These are phyloP conservation scores for Diaporthe amygdali DNA, from an alignment of 2,329 filamentous ascomycete species.

Conservation along the genomic window DNA sequence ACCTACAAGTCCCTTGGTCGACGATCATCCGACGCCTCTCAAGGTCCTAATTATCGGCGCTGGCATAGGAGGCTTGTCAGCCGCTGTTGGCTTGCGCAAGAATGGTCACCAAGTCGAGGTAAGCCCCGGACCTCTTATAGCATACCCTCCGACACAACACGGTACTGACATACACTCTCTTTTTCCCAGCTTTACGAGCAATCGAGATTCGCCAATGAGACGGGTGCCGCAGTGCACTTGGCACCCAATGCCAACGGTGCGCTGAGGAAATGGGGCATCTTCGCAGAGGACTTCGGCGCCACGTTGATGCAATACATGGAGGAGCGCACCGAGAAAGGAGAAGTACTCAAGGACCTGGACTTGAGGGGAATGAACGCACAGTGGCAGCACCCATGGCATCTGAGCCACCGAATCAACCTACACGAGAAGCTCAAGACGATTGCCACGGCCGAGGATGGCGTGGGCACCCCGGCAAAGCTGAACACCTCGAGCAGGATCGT, in stretches of 20 bases:
- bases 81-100: constrained; percentile 57
- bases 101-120: constrained; percentile 54
- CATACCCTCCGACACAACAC: too few species aligned
- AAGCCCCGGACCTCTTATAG: neutral
- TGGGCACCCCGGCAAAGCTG: constrained; percentile 40
- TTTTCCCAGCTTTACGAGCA: constrained; percentile 56
- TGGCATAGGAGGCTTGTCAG: constrained; percentile 58
- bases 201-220: constrained; percentile 59
- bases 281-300: constrained; percentile 43
- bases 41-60: constrained; percentile 39
- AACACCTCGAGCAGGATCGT: constrained; percentile 48
- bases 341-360: constrained; percentile 35
- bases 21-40: constrained; percentile 26
- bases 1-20: constrained; percentile 9
- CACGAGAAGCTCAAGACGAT: constrained; percentile 55
- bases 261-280: constrained; percentile 47
- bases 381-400: constrained; percentile 58
- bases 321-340: constrained; percentile 29
- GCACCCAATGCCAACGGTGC: constrained; percentile 66
- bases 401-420: constrained; percentile 58
- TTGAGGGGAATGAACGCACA: constrained; percentile 43
- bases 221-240: constrained; percentile 67
- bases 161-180: neutral
- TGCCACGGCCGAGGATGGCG: constrained; percentile 44
- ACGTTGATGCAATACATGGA: constrained; percentile 32